Evolutionary conservation across 116 monocot genomes (phyloP).

Genomic region (Cymodocea nodosa): DNA sequence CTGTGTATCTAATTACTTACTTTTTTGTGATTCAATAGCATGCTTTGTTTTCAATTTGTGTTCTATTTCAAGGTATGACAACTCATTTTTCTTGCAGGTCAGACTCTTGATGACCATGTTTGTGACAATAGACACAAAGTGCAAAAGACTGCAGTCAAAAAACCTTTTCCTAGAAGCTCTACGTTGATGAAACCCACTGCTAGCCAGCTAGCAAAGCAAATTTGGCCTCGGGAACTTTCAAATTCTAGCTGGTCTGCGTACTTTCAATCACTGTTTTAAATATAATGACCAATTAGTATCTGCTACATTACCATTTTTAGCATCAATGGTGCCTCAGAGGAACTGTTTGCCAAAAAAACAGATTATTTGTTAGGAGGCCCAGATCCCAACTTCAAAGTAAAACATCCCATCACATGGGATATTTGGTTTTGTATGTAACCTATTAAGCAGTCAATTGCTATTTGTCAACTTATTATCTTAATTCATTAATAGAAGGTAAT

Average conservation of each 20-base stretch:
- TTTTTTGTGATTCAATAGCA: too few species aligned
- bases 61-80: neutral
- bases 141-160: slow-evolving; percentile 10
- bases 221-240: neutral
- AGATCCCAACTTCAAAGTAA: too few species aligned
- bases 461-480: too few species aligned
- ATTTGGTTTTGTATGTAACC: too few species aligned
- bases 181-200: slow-evolving; percentile 75
- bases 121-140: slow-evolving; percentile 7
- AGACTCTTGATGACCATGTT: slow-evolving; percentile 1
- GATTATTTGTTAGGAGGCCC: too few species aligned
- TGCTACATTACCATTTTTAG: neutral
- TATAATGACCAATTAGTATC: neutral
- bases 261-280: neutral
- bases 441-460: too few species aligned
- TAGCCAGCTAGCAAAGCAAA: slow-evolving; percentile 49
- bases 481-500: too few species aligned
- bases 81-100: neutral
- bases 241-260: neutral
- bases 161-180: slow-evolving; percentile 24
- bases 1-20: too few species aligned
- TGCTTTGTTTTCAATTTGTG: too few species aligned
- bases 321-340: neutral
- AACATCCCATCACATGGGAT: too few species aligned
- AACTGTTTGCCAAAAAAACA: neutral